These are phyloP conservation scores for Baorangia bicolor DNA, from an alignment of 768 basidiomycete genomes.

Conservation along the genomic window DNA sequence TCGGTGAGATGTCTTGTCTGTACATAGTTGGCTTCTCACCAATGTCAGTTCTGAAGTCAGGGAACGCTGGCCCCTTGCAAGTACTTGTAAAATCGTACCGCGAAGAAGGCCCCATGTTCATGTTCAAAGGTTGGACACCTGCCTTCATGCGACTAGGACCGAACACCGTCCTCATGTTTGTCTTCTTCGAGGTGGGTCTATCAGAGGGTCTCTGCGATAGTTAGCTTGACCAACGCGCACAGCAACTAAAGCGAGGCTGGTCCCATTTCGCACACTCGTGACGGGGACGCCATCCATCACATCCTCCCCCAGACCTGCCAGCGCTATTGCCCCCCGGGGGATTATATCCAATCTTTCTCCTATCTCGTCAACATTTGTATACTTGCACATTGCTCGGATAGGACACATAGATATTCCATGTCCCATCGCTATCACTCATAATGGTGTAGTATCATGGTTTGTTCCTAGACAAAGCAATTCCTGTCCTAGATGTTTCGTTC, in stretches of 20 bases:
- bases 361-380: conserved; percentile 5
- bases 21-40: not conserved
- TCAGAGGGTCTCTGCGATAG: not conserved
- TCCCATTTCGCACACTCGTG: conserved; percentile 8
- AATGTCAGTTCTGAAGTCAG: conserved; percentile 42
- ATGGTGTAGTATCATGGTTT: conserved; percentile 7
- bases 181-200: conserved; percentile 73
- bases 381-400: not conserved
- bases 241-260: conserved; percentile 78
- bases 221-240: conserved; percentile 9
- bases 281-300: not conserved
- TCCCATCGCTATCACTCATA: not conserved
- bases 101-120: conserved; percentile 72
- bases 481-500: not conserved
- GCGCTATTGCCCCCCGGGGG: not conserved
- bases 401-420: conserved; percentile 6
- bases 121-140: conserved; percentile 90
- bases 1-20: conserved; percentile 45
- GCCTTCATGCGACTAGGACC: conserved; percentile 83
- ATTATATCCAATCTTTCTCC: not conserved
- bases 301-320: not conserved
- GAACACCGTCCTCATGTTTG: conserved; percentile 81
- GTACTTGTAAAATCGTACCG: conserved; percentile 60
- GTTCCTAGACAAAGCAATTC: conserved; percentile 5
- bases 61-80: conserved; percentile 45